A percentile compares a stretch with the other conserved stretches of the same genome.
Evolutionary conservation across 2,329 filamentous ascomycete genomes (phyloP).

Genomic region (Calonectria montana): DNA sequence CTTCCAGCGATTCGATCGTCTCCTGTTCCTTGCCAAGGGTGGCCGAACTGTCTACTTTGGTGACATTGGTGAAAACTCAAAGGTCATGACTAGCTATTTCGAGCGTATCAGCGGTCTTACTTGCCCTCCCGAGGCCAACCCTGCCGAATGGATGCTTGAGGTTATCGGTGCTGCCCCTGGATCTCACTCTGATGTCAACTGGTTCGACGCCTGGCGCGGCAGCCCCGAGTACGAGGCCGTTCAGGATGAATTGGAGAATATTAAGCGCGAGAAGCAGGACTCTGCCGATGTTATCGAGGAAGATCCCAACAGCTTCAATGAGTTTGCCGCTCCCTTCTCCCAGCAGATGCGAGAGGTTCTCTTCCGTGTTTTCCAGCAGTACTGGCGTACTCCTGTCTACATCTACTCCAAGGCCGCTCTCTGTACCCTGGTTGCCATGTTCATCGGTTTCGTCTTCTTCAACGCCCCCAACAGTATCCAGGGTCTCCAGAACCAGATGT

Average conservation of each 20-base stretch:
- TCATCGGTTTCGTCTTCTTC: conserved; percentile 87
- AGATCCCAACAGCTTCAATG: conserved; percentile 66
- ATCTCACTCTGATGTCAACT: conserved; percentile 71
- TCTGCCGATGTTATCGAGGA: conserved; percentile 43
- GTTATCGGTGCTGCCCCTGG: conserved; percentile 73
- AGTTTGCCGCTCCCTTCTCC: conserved; percentile 83
- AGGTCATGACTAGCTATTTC: conserved; percentile 78
- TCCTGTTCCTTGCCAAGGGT: conserved; percentile 81
- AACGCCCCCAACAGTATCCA: conserved; percentile 77
- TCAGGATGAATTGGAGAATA: conserved; percentile 66
- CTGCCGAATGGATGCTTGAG: conserved; percentile 83
- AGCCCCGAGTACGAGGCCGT: conserved; percentile 68
- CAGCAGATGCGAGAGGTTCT: conserved; percentile 76
- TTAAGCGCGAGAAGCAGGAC: conserved; percentile 62
- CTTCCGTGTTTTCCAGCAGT: conserved; percentile 85
- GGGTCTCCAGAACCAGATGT: conserved; percentile 88
- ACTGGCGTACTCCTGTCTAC: conserved; percentile 90
- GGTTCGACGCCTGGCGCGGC: conserved; percentile 71
- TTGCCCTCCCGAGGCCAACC: conserved; percentile 78
- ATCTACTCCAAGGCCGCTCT: conserved; percentile 85
- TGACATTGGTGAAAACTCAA: conserved; percentile 78
- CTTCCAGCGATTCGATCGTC: conserved; percentile 89
- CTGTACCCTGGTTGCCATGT: conserved; percentile 73
- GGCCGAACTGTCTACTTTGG: conserved; percentile 86
- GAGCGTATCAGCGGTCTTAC: conserved; percentile 74